Evolutionary conservation across 1,284 basidiomycete species (phyloP), one percentile per base, ranked within the genome.

Genomic region (Austroboletus olivaceoglutinosus): DNA sequence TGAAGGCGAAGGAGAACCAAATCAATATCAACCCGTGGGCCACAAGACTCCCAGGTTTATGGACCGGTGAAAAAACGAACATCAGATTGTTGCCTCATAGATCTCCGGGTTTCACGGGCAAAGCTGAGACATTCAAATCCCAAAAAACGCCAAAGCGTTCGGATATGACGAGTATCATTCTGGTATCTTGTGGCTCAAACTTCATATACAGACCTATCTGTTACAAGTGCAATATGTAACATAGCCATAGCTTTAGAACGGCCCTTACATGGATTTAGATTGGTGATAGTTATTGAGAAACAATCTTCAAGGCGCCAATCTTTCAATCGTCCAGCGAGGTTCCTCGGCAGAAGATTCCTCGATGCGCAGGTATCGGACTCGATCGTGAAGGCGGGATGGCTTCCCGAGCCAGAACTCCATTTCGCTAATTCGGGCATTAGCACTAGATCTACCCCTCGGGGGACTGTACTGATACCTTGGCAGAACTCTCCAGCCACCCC

Each of bases 401-500:
- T 93, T 89, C 31, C 94, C 94, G 16, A 83, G 80, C 94, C 94
- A 98, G 70, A 97, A 97, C 66, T 98, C 94, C 47, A 97, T 76
- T 72, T 83, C 81, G 43, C 81, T 83, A 42, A 48, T 22, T 19
- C 40, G 29, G 29, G 43, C 33, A 42, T 60, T 46, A 58, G 48
- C 19, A 22, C 18, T n/a, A 19, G 15, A 31, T 33, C 31, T 10
- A 29, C 36, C 42, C 31, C 6, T 25, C 45, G 21, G 48, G 44
- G 18, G 29, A 43, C 43, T 7, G 11, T 12, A 30, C 25, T 19
- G 18, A 69, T 70, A 95, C 89, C 82, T 81, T 15, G 97, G 97
- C 8, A 98, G 77, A 36, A 99, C 80, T 59, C 95, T 80, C 86
- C 91, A 98, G 3, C 96, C 96, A 51, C 96, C 96, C 97, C 97